Evolutionary conservation across 306 rosid species (phyloP), one percentile per base, ranked within the genome.

Genomic region (Trifolium dubium): DNA sequence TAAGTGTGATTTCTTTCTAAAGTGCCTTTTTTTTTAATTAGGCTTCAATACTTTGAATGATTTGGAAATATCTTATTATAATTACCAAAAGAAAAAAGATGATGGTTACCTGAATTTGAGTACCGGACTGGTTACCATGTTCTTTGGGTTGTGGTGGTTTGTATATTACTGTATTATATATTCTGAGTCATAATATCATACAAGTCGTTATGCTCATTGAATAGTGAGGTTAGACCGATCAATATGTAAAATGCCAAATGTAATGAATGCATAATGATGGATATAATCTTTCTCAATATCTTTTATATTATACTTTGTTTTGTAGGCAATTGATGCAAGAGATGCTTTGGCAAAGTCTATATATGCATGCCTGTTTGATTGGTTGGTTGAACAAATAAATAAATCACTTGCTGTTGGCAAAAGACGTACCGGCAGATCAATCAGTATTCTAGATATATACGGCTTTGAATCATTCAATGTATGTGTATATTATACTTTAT

Each of bases 281-380:
- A 12, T 49, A 61, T 61, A 58, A 34, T 41, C 31, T 37, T 62
- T 69, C 64, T 63, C 11, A 51, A 63, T 74, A 44, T 51, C 71
- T 67, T 10, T 61, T 15, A 67, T 60, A 11, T 28, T 67, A 50
- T 34, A 29, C 15, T 71, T 44, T 41, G 4, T 79, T 75, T 79
- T 84, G 40, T 73, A 93, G 98, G 98, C 97, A 34, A 74, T 82
- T 61, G 98, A 90, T 73, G 86, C 98, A 2, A 89, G 98, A 82
- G 98, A 93, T 90, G 98, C 98, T 83, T 88, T 93, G 90, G 97
- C 98, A 54, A 93, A 93, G 89, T 93, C 97, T 76, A 90, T 93
- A 71, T 93, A 93, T 81, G 87, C 98, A 44, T 85, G 92, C 83
- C 83, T 93, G 64, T 93, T 90, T 88, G 98, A 93, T 72, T 93